Conservation (phyloP, 257 asterid species). For the Ocimum tenuiflorum region DNA sequence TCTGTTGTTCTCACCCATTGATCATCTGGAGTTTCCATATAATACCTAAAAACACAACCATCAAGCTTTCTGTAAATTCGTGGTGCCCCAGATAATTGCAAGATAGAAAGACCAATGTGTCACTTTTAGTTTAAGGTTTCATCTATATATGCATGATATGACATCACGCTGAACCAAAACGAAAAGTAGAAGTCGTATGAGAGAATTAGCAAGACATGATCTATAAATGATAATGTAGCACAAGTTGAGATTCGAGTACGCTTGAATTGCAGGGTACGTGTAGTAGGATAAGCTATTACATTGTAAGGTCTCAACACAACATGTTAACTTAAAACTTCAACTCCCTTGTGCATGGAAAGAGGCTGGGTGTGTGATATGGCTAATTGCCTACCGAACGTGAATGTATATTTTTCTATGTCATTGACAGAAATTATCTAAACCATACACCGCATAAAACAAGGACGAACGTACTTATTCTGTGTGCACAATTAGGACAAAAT, state of each 20-base stretch:
- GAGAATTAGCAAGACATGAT: neutral
- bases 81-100: conserved; percentile 77
- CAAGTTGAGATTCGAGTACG: neutral
- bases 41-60: conserved; percentile 30
- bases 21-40: too few relatives aligned
- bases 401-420: too few relatives aligned
- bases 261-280: neutral
- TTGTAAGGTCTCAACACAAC: neutral
- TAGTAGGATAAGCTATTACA: neutral
- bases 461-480: neutral
- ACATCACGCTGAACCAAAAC: neutral
- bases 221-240: neutral
- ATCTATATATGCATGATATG: neutral
- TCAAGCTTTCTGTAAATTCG: conserved; percentile 49
- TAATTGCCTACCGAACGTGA: neutral
- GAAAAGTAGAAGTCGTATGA: neutral
- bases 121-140: neutral
- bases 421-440: too few relatives aligned
- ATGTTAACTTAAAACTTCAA: neutral
- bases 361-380: neutral
- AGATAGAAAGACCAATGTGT: neutral
- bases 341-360: neutral
- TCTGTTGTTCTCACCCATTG: too few relatives aligned
- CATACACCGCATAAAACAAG: neutral
- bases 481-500: neutral